phyloP scores from a whole-genome alignment of 192 early-diverging fungal species.

The Podila epicladia region DNA sequence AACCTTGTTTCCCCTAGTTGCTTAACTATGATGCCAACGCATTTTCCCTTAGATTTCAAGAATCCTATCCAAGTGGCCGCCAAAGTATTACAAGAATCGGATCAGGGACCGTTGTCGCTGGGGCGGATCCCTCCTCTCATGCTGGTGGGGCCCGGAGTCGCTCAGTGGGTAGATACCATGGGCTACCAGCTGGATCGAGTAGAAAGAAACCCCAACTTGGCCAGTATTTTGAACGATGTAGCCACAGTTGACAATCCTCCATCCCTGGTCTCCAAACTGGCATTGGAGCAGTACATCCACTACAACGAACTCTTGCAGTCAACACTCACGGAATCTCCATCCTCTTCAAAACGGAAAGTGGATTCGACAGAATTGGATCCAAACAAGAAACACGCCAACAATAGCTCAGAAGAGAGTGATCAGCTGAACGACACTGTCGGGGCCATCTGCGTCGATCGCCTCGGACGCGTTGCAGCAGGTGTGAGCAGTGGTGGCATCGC shows the following conservation, averaged over 20 bases:
- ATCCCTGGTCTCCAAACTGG: background rate
- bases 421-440: conserved; percentile 86
- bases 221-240: background rate
- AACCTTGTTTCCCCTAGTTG: background rate
- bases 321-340: background rate
- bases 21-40: background rate
- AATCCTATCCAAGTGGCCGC: conserved; percentile 73
- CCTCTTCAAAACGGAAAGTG: conserved; percentile 14
- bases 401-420: conserved; percentile 1
- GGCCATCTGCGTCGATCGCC: conserved; percentile 75
- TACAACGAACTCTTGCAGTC: background rate
- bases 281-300: background rate
- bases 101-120: conserved; percentile 54
- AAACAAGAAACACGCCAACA: background rate
- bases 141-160: conserved; percentile 15
- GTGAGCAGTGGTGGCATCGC: conserved; percentile 91
- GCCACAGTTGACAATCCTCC: background rate
- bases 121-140: conserved; percentile 62
- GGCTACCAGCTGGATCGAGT: conserved; percentile 13
- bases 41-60: conserved; percentile 54
- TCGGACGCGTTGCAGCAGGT: conserved; percentile 72
- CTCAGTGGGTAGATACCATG: conserved; percentile 38
- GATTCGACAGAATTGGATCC: background rate
- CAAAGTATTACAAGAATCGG: conserved; percentile 57
- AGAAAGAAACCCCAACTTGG: background rate